Base-by-base conservation (phyloP, 805 yeast species). In the Scheffersomyces stipitis region DNA sequence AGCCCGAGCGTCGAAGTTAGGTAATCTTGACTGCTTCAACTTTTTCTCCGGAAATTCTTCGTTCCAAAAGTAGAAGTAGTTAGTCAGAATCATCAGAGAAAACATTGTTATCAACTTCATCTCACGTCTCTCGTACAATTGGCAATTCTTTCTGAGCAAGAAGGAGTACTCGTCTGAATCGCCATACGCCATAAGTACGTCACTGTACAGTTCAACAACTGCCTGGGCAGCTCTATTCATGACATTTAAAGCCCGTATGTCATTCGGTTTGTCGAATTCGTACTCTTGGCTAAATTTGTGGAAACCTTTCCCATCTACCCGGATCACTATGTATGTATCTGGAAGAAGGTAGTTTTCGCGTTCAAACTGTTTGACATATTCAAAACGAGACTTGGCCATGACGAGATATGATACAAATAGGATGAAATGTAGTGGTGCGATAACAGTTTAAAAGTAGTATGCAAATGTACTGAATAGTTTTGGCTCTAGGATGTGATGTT, bases 111-210 rank as follows among this genome's bases (percentile, higher is more conserved):
- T 80, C 22, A 93, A 63, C 58, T 93, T 93, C 60, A 79, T 73
- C 43, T 85, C 90, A 41, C 99, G 65, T 51, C 98, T 69, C 46
- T 90, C 96, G 52, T 83, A 91, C 41, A 91, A 58, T 1, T 63
- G 64, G n/a, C 93, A 80, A 22, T 69, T 69, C 30, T 73, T 76
- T 23, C 80, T 66, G 35, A 93, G 62, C 4, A 91, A 75, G 58
- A 91, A 91, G 10, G 91, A 83, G 56, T 85, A 93, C 64, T 93
- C 99, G 60, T 93, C 99, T 26, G 95, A 83, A 52, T 93, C 98
- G 0, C 99, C 99, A 56, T 84, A 93, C 0, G 96, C 96, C 57
- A 90, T 45, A 7, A 81, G 52, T 0, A 87, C 73, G 44, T 93
- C 98, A 6, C 84, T 77, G 28, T 87, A 76, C 26, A 75, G 70